Evolutionary conservation across 306 rosid species (phyloP).

Genomic region (Ormosia emarginata): DNA sequence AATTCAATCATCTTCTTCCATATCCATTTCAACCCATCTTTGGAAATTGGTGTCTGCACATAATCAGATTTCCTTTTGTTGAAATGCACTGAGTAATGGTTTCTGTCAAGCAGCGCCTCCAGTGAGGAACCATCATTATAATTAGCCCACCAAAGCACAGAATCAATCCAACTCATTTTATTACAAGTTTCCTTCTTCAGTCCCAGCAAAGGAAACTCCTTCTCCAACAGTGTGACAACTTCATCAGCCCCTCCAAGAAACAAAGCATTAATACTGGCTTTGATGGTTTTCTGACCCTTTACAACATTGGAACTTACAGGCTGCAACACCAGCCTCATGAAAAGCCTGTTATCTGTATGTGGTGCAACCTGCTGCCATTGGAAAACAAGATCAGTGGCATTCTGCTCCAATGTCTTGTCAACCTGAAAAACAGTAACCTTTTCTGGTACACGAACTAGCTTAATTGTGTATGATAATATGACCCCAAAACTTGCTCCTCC

Average conservation of each 20-base stretch:
- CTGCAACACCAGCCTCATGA: slow-evolving; percentile 52
- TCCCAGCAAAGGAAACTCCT: slow-evolving; percentile 56
- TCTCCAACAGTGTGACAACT: slow-evolving; percentile 40
- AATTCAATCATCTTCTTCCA: slow-evolving; percentile 49
- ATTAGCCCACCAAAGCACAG: slow-evolving; percentile 59
- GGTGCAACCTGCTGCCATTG: slow-evolving; percentile 64
- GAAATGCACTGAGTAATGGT: slow-evolving; percentile 30
- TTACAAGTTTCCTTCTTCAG: slow-evolving; percentile 41
- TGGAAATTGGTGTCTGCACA: slow-evolving; percentile 51
- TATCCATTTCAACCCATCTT: slow-evolving; percentile 43
- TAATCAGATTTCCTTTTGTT: slow-evolving; percentile 62
- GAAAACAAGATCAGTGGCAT: slow-evolving; percentile 25
- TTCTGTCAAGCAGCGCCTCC: slow-evolving; percentile 47
- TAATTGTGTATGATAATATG: slow-evolving; percentile 42
- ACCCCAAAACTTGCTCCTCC: slow-evolving; percentile 74
- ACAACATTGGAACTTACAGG: slow-evolving; percentile 37
- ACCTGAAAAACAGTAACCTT: slow-evolving; percentile 42
- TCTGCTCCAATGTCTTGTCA: slow-evolving; percentile 37
- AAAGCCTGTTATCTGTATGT: slow-evolving; percentile 43
- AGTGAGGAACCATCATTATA: slow-evolving; percentile 23
- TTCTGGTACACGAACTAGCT: slow-evolving; percentile 42
- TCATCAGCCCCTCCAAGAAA: slow-evolving; percentile 54
- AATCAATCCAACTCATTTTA: slow-evolving; percentile 66
- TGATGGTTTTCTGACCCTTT: slow-evolving; percentile 37
- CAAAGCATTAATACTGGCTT: slow-evolving; percentile 33